Evolutionary conservation across 2,329 filamentous ascomycete species (phyloP), one percentile per base, ranked within the genome.

Genomic region (Aurifilum marmelostoma): DNA sequence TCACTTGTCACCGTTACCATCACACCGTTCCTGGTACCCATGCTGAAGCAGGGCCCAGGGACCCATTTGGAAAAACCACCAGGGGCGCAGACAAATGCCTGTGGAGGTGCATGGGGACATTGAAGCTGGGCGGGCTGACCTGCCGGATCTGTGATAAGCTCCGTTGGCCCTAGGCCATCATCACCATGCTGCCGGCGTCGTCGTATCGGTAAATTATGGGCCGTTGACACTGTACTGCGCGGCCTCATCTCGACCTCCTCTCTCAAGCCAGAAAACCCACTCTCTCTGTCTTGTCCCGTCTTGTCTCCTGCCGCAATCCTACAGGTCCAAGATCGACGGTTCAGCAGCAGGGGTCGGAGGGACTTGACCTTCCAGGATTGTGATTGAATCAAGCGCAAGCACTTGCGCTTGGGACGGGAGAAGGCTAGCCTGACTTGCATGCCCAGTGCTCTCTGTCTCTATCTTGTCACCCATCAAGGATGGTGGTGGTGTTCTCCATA

Each of bases 311-410:
- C 29, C 62, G 27, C 62, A 37, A 63, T 50, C 27, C 29, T 21
- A 63, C 39, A 63, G 9, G 43, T 21, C 12, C 27, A n/a, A 63
- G 62, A 63, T 63, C 62, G 18, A 29, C 62, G 34, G 32, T 63
- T 34, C 34, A 4, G 29, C 41, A 63, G 43, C 41, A 63, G 18
- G 29, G 62, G 18, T 54, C 16, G n/a, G n/a, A n/a, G 14, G 43
- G 41, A 16, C 41, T 63, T 21, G 41, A 63, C 41, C 41, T 50
- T 59, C 56, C 56, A 16, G 32, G 32, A 37, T 59, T 5, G n/a
- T 47, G 41, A 47, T 21, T 47, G 11, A 18, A n/a, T 47, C 8
- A n/a, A n/a, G n/a, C n/a, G n/a, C n/a, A n/a, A n/a, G n/a, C n/a
- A n/a, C n/a, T n/a, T n/a, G n/a, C n/a, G n/a, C n/a, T n/a, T n/a